Percentiles rank a stretch among this genome's conserved stretches.
These are phyloP conservation scores for Limnomonas spitsbergensis DNA, from an alignment of 139 green algal genomes.

Conservation along the genomic window DNA sequence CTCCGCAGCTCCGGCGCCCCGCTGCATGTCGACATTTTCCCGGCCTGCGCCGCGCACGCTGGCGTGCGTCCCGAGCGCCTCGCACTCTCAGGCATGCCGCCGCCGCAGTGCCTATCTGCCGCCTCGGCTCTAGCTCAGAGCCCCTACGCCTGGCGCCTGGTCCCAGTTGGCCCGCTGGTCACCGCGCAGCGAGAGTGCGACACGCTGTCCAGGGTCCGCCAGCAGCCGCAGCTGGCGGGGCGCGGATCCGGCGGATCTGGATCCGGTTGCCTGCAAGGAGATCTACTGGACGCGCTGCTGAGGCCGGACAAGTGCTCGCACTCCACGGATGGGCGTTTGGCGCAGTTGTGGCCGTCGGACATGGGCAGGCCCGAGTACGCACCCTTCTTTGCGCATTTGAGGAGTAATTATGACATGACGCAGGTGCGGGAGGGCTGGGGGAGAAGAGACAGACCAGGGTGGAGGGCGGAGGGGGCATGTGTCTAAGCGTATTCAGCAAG, in stretches of 20 bases:
- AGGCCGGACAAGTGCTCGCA: background rate
- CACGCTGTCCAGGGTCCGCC: slow-evolving; percentile 35
- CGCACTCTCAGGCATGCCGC: no score
- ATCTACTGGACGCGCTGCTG: slow-evolving; percentile 24
- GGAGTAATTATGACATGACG: slow-evolving; percentile 54
- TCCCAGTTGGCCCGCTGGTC: slow-evolving; percentile 18
- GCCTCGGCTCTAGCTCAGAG: background rate
- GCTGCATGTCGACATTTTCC: no score
- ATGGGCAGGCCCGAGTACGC: slow-evolving; percentile 17
- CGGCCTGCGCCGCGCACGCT: no score
- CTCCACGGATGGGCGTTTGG: background rate
- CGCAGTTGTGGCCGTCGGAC: slow-evolving; percentile 38
- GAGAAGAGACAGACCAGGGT: no score
- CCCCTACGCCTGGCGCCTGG: slow-evolving; percentile 38
- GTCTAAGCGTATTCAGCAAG: no score
- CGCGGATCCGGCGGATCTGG: background rate
- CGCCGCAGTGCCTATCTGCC: slow-evolving; percentile 6
- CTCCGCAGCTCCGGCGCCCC: no score
- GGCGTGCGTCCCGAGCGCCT: no score
- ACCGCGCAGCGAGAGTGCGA: slow-evolving; percentile 56
- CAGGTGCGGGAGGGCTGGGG: no score
- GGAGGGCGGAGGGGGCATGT: no score
- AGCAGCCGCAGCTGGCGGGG: no score
- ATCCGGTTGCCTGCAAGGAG: background rate
- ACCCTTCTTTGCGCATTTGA: slow-evolving; percentile 39